Evolutionary conservation across 495 filamentous ascomycete species (phyloP), one percentile per base, ranked within the genome.

Genomic region (Cudoniella acicularis): DNA sequence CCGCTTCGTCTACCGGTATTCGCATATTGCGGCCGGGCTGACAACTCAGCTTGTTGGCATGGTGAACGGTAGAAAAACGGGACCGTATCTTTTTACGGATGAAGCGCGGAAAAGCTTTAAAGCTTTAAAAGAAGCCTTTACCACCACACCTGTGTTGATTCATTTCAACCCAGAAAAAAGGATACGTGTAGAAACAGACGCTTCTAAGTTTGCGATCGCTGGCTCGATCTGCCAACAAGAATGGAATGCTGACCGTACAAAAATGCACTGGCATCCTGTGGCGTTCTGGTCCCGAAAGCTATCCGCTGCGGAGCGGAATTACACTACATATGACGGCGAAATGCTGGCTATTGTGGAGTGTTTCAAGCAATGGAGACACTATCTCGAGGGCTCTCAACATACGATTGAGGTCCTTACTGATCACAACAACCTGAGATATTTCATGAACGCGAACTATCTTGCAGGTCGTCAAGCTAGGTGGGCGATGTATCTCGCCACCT

Each of bases 1-100:
- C 45, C n/a, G 42, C 36, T 62, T 56, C 3, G 42, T 69, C 1
- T 43, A 52, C 11, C 23, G 41, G 4, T 69, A 59, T 48, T 45
- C 54, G 10, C 3, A 18, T 21, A 27, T 30, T 17, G 49, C 16
- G 2, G 17, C 11, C 25, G 22, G 6, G 3, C 23, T 52, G 8
- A 2, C 24, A 1, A 11, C 23, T 27, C 23, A 26, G 2, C n/a
- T n/a, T n/a, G n/a, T n/a, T n/a, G n/a, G n/a, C n/a, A n/a, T n/a
- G n/a, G n/a, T n/a, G n/a, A n/a, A n/a, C n/a, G 3, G 17, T 1
- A 52, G 30, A 27, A 27, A 10, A 11, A 18, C 16, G 2, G 13
- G 6, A 6, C 4, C 4, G 13, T 36, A 6, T 13, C 4, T 6
- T 36, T 36, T 4, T 4, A 36, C 30, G 4, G 30, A 4, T 36